These are phyloP conservation scores for Candida nonsorbophila DNA, from an alignment of 805 yeast species.

Conservation along the genomic window DNA sequence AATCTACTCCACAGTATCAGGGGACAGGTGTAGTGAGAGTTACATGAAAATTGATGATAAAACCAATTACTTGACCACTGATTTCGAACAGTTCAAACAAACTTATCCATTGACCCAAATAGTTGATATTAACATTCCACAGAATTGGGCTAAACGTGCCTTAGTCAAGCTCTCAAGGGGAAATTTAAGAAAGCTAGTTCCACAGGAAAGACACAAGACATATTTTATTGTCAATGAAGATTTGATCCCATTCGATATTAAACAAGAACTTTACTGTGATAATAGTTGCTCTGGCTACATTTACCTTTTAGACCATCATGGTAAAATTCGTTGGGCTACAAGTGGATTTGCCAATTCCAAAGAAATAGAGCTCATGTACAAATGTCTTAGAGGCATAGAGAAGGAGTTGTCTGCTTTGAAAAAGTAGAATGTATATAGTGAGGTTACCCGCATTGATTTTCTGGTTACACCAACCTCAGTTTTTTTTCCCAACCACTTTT, in stretches of 20 bases:
- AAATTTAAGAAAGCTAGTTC: constrained; percentile 39
- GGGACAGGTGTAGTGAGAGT: constrained; percentile 59
- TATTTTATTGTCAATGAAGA: constrained; percentile 63
- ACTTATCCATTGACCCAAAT: constrained; percentile 57
- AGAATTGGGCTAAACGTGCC: constrained; percentile 60
- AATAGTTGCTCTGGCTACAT: constrained; percentile 82
- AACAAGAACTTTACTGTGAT: constrained; percentile 57
- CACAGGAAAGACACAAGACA: constrained; percentile 45
- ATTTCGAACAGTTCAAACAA: constrained; percentile 31
- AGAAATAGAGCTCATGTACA: constrained; percentile 63
- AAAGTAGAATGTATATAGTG: no score
- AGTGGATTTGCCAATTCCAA: constrained; percentile 73
- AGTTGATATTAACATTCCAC: constrained; percentile 73
- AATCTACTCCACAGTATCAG: constrained; percentile 62
- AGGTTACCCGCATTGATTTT: no score
- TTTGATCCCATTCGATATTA: constrained; percentile 50
- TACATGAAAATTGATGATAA: constrained; percentile 48
- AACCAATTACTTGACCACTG: constrained; percentile 34
- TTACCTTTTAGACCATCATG: constrained; percentile 67
- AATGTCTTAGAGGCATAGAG: constrained; percentile 54
- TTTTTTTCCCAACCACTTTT: not conserved
- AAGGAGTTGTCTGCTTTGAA: constrained; percentile 28
- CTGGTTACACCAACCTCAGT: no score
- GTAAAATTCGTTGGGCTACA: constrained; percentile 85
- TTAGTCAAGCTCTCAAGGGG: constrained; percentile 48